Percentiles rank a stretch among this genome's conserved stretches.
Evolutionary conservation across 2,329 filamentous ascomycete genomes (phyloP).

Genomic region (Stylonectria norvegica): DNA sequence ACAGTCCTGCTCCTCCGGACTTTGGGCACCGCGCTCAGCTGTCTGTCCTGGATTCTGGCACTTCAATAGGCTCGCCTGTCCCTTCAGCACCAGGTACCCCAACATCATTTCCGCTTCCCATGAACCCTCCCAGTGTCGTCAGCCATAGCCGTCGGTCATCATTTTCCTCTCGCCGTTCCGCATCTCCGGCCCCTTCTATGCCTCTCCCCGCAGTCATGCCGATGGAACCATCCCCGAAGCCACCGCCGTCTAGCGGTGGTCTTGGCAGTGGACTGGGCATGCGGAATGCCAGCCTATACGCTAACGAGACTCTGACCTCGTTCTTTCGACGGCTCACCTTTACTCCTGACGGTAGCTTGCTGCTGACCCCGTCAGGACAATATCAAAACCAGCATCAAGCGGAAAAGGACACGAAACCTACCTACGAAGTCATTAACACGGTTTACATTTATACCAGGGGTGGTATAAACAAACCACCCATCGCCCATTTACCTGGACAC

Average conservation of each 20-base stretch:
- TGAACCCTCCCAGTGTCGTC: slow-evolving; percentile 89
- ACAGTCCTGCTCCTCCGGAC: slow-evolving; percentile 87
- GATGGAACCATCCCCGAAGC: slow-evolving; percentile 82
- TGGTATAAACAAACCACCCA: slow-evolving; percentile 92
- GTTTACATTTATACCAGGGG: slow-evolving; percentile 98
- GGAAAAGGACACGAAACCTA: slow-evolving; percentile 65
- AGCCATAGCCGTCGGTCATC: slow-evolving; percentile 94
- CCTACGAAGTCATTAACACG: slow-evolving; percentile 89
- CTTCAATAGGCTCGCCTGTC: slow-evolving; percentile 71
- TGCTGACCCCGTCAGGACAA: slow-evolving; percentile 92
- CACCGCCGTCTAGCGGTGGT: slow-evolving; percentile 53
- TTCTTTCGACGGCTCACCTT: slow-evolving; percentile 95
- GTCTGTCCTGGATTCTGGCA: slow-evolving; percentile 49
- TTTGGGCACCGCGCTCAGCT: slow-evolving; percentile 65
- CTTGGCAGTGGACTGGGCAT: slow-evolving; percentile 62
- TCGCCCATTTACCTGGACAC: slow-evolving; percentile 91
- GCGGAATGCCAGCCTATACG: slow-evolving; percentile 86
- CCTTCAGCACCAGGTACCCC: slow-evolving; percentile 93
- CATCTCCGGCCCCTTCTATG: slow-evolving; percentile 88
- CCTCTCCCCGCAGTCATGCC: slow-evolving; percentile 94
- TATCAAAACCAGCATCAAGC: slow-evolving; percentile 76
- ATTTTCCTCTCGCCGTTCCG: slow-evolving; percentile 82
- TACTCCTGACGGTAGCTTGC: slow-evolving; percentile 87
- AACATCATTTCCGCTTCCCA: slow-evolving; percentile 81
- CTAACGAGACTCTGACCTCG: slow-evolving; percentile 93